Evolutionary conservation across 202 grass and related monocot species (phyloP).

Genomic region (Zoysia matrella): DNA sequence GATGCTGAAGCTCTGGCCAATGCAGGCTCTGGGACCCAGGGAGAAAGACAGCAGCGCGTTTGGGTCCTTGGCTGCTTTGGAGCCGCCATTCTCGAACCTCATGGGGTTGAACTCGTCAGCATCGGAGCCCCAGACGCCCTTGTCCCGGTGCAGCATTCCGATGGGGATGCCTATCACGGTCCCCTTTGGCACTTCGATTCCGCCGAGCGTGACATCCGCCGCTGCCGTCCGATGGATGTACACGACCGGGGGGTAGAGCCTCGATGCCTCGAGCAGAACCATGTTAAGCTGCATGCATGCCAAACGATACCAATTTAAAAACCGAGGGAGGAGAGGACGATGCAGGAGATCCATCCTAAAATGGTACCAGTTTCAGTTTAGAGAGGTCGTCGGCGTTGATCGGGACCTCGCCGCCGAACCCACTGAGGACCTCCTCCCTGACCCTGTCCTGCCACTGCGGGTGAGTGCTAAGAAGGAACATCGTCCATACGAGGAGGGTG

Average conservation of each 20-base stretch:
- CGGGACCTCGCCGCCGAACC: constrained; percentile 24
- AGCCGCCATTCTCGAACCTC: constrained; percentile 35
- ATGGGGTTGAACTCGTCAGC: constrained; percentile 42
- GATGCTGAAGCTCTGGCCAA: constrained; percentile 42
- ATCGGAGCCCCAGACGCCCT: constrained; percentile 39
- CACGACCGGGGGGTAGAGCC: constrained; percentile 24
- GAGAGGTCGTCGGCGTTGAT: constrained; percentile 18
- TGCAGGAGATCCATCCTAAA: no score
- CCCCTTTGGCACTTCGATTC: background rate
- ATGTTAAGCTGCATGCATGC: no score
- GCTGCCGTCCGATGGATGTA: constrained; percentile 18
- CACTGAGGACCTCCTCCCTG: constrained; percentile 41
- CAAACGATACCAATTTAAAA: no score
- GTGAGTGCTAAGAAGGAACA: constrained; percentile 49
- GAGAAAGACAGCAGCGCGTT: constrained; percentile 41
- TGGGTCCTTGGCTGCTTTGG: constrained; percentile 10
- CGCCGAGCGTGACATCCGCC: background rate
- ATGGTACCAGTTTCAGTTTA: constrained; percentile 48
- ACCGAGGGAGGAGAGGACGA: no score
- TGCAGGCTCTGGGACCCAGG: constrained; percentile 25
- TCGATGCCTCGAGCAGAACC: constrained; percentile 9
- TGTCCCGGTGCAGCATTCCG: constrained; percentile 34
- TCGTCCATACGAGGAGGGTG: constrained; percentile 43
- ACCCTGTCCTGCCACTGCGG: constrained; percentile 47
- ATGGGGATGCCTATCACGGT: constrained; percentile 16